These are phyloP conservation scores for Nicotiana benthamiana DNA, from an alignment of 257 asterid species.

Conservation along the genomic window DNA sequence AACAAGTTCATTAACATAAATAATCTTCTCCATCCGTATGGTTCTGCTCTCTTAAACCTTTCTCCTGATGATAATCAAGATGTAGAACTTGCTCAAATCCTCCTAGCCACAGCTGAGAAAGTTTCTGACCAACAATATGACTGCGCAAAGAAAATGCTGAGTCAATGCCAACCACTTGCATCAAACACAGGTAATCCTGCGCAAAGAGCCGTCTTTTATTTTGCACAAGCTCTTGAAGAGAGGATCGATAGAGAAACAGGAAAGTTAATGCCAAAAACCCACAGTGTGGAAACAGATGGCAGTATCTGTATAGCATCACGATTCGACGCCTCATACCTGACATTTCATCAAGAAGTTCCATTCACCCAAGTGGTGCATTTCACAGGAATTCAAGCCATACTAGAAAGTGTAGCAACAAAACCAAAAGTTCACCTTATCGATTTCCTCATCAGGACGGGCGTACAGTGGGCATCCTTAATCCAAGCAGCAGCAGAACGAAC, in stretches of 20 bases:
- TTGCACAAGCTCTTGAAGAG: slow-evolving; percentile 31
- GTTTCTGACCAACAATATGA: slow-evolving; percentile 11
- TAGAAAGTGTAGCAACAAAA: slow-evolving; percentile 17
- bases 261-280: not conserved
- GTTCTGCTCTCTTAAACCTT: slow-evolving; percentile 9
- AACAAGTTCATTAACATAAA: slow-evolving; percentile 5
- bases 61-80: slow-evolving; percentile 12
- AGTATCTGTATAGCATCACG: not conserved
- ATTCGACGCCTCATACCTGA: not conserved
- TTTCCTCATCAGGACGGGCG: slow-evolving; percentile 19
- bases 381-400: slow-evolving; percentile 25
- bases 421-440: slow-evolving; percentile 27
- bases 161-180: slow-evolving; percentile 15
- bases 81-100: slow-evolving; percentile 19
- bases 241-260: slow-evolving; percentile 26
- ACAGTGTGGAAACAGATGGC: not conserved
- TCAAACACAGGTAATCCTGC: slow-evolving; percentile 27
- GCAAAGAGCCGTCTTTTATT: slow-evolving; percentile 32
- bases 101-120: slow-evolving; percentile 20
- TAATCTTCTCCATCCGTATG: slow-evolving; percentile 6
- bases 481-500: slow-evolving; percentile 22
- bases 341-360: slow-evolving; percentile 22
- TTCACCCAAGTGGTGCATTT: slow-evolving; percentile 20
- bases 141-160: slow-evolving; percentile 17
- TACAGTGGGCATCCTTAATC: slow-evolving; percentile 31